Evolutionary conservation across 352 stramenopile species (phyloP), one percentile per base, ranked within the genome.

Genomic region (Globisporangium emineosum): DNA sequence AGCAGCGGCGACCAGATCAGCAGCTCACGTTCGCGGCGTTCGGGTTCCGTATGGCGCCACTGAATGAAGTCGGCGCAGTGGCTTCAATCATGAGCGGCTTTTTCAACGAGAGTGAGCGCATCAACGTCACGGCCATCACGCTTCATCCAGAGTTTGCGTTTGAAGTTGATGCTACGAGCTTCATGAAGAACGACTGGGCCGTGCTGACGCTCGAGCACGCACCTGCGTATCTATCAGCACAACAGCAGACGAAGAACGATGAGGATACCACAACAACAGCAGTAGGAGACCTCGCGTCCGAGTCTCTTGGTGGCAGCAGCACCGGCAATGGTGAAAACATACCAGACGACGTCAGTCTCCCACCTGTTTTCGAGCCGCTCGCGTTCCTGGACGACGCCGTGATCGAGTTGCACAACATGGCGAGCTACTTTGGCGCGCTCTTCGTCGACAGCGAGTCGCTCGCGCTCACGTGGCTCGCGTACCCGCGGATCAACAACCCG

Each of bases 31-130:
- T 53, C 56, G 56, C 56, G 25, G n/a, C 40, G 17, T 62, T 62
- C 40, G 56, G 56, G 8, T 62, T 57, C 19, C 30, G 19, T 19
- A 13, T 57, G 9, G 27, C 17, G 19, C 51, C 27, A 17, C 27
- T 10, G 6, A 32, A 5, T 27, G 23, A 57, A 2, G 52, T 5
- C 7, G 7, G 19, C 2, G 4, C 2, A n/a, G 5, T 42, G 10
- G 10, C 17, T 4, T 10, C 30, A 1, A 8, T 33, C 9, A 57
- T 30, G 30, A 35, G 30, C 52, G 52, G 52, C 12, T 27, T 35
- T 6, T 57, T 57, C 52, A 57, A 57, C 30, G 52, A 57, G 52
- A 57, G 29, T 4, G 52, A 57, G 30, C 52, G 52, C 52, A 57
- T 57, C 30, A 21, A 19, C 30, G 37, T 57, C 52, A 30, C 52